Percentiles rank a stretch among this genome's conserved stretches.
Conservation (phyloP, 1,284 basidiomycete genomes). For the Ganoderma sinense region DNA sequence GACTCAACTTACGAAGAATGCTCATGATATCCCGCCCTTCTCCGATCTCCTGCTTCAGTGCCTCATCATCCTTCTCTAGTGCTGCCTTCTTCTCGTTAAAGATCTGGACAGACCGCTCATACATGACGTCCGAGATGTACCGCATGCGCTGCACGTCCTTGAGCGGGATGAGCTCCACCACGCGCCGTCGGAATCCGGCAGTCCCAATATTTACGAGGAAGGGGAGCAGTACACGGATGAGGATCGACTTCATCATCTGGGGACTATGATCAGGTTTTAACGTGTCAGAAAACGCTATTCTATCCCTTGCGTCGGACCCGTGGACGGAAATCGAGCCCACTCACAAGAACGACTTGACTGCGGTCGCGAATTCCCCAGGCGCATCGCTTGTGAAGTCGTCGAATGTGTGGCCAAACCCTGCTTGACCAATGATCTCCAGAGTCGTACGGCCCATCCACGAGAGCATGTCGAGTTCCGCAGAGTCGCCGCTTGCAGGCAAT, state of each 20-base stretch:
- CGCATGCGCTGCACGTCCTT: constrained; percentile 19
- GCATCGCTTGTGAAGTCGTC: constrained; percentile 30
- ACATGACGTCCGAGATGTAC: constrained; percentile 13
- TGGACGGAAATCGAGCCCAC: not conserved
- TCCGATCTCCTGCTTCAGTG: constrained; percentile 14
- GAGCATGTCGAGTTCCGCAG: constrained; percentile 28
- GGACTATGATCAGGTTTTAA: constrained; percentile 21
- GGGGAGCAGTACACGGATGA: constrained; percentile 10
- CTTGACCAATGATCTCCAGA: constrained; percentile 31
- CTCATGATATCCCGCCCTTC: constrained; percentile 35
- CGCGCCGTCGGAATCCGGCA: constrained; percentile 19
- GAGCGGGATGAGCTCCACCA: constrained; percentile 28
- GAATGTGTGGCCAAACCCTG: constrained; percentile 31
- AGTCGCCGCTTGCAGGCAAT: constrained; percentile 1
- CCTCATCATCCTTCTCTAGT: constrained; percentile 16
- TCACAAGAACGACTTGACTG: constrained; percentile 38
- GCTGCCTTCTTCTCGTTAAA: constrained; percentile 22
- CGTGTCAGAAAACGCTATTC: too few relatives aligned
- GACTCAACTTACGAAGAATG: constrained; percentile 24
- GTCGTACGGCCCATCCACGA: constrained; percentile 32
- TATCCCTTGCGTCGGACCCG: too few relatives aligned
- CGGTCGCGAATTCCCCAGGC: constrained; percentile 33
- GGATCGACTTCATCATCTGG: constrained; percentile 19
- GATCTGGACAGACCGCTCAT: constrained; percentile 14
- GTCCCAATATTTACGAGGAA: constrained; percentile 10